Base-by-base conservation (phyloP, 1,284 basidiomycete genomes). In the Trichosporon ovoides region DNA sequence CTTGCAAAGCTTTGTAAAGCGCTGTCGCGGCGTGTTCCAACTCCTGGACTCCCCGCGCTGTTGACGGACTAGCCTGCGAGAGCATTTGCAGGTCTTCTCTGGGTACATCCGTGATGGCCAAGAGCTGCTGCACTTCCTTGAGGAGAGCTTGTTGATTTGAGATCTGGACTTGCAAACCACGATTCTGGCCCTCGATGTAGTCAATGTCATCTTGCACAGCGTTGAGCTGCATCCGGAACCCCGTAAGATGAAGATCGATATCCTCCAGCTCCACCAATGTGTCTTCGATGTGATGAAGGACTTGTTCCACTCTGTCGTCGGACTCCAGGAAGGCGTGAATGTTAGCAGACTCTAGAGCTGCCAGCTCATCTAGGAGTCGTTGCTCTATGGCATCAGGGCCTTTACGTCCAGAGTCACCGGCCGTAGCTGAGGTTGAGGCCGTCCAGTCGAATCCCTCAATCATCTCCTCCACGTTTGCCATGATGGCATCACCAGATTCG, bases 381-480 rank as follows among this genome's bases (percentile, higher is more conserved):
- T 87, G 87, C 74, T 95, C 90, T 61, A 95, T 91, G 60, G 91
- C 82, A 71, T 94, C 91, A 6, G 88, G 84, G n/a, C 87, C 87
- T 66, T 83, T 74, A 62, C 70, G 72, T 33, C 59, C 55, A 2
- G 58, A 59, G 9, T 49, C 65, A 3, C 53, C 38, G 11, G 31
- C 38, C 28, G 38, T 46, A 12, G 65, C 59, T 48, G 43, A 48
- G 9, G 66, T 65, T 13, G 60, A 64, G 0, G 55, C 88, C 0
- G 87, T 85, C 92, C 91, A 98, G 74, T 98, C 95, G 71, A 97
- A 95, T 0, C 94, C 94, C 70, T 98, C 95, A 11, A 98, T 82
- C 90, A 99, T 94, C 73, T 98, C 96, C 73, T 99, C 96, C 3
- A 99, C 91, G 73, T 86, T 94, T 10, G 87, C 81, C 75, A 96